These are phyloP conservation scores for Suillus subaureus DNA, from an alignment of 768 basidiomycete genomes.

Conservation along the genomic window DNA sequence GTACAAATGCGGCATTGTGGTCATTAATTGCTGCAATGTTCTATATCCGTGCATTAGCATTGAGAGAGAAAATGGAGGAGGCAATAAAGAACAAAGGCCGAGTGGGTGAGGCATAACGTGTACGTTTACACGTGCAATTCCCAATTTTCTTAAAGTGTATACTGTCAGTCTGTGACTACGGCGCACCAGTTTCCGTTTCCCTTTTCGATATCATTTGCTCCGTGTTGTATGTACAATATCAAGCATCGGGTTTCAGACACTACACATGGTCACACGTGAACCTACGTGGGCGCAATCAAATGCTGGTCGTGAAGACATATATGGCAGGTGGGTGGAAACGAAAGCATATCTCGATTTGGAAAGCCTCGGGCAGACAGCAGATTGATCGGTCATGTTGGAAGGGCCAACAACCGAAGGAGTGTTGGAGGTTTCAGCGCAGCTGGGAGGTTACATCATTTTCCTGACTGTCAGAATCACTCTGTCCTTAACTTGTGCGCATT, in stretches of 20 bases:
- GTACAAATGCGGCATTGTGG: constrained; percentile 82
- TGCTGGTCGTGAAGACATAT: neutral
- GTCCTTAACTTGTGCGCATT: too few relatives aligned
- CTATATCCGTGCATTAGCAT: constrained; percentile 65
- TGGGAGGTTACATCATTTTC: too few relatives aligned
- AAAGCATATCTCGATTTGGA: neutral
- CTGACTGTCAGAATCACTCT: too few relatives aligned
- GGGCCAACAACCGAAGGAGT: too few relatives aligned
- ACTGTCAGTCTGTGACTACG: neutral
- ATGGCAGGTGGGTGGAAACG: neutral
- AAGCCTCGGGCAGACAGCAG: neutral
- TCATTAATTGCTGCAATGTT: constrained; percentile 70
- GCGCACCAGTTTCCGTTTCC: neutral
- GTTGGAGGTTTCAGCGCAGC: too few relatives aligned
- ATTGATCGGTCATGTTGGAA: too few relatives aligned
- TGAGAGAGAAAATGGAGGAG: constrained; percentile 71
- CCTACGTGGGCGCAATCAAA: neutral
- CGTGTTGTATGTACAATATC: neutral
- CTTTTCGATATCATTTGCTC: neutral
- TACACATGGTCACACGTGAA: neutral
- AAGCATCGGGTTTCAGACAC: neutral
- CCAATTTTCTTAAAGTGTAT: too few relatives aligned
- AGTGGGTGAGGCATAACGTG: constrained; percentile 54
- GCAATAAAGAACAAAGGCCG: constrained; percentile 65
- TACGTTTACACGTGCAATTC: neutral